Conservation (phyloP, 1,284 basidiomycete species). For the Melampsora allii-populina region DNA sequence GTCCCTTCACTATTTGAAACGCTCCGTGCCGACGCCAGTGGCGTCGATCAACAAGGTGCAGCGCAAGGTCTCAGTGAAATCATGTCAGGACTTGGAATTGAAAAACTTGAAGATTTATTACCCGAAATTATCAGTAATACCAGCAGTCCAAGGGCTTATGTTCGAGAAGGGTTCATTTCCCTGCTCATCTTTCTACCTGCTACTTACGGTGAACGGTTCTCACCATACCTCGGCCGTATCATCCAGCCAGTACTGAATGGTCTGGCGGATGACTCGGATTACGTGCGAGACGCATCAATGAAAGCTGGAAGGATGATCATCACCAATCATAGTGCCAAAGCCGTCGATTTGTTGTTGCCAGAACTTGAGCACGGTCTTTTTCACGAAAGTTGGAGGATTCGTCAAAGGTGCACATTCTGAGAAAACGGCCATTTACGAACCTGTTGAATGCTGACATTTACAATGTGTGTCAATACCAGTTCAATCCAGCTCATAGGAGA, state of each 20-base stretch:
- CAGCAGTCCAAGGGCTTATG: conserved; percentile 80
- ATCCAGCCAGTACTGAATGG: conserved; percentile 89
- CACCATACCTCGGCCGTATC: conserved; percentile 91
- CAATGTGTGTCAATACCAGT: not conserved
- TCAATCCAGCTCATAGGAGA: conserved; percentile 96
- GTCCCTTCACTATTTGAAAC: conserved; percentile 85
- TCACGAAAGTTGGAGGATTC: conserved; percentile 42
- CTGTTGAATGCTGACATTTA: not conserved
- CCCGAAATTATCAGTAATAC: conserved; percentile 93
- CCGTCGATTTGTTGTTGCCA: conserved; percentile 89
- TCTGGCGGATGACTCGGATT: conserved; percentile 89
- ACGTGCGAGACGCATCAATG: conserved; percentile 89
- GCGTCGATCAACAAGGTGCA: conserved; percentile 91
- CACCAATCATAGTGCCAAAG: conserved; percentile 85
- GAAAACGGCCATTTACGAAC: not conserved
- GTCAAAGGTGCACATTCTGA: conserved; percentile 36
- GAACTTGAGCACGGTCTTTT: conserved; percentile 85
- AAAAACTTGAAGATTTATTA: conserved; percentile 87
- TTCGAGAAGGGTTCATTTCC: conserved; percentile 98
- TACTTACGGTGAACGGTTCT: conserved; percentile 93
- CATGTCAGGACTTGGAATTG: conserved; percentile 92
- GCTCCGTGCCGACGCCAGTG: conserved; percentile 87
- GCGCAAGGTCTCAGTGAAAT: conserved; percentile 98
- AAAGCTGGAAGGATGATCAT: conserved; percentile 98
- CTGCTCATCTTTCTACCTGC: conserved; percentile 92